Base-by-base conservation (phyloP, 768 basidiomycete genomes). In the Terana coerulea region DNA sequence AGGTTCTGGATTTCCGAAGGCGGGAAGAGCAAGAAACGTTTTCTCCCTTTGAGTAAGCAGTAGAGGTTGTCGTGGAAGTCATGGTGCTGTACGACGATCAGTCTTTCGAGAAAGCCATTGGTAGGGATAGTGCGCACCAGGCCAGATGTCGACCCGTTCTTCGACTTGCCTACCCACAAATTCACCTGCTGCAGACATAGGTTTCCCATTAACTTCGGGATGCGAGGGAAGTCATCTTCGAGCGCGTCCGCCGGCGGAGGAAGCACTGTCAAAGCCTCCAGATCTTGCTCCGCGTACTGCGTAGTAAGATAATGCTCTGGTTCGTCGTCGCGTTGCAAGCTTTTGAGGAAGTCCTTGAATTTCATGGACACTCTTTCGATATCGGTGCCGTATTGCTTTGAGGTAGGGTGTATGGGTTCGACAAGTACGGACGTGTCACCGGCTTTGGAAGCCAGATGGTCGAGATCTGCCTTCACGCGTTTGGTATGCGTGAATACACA, bases 11-110 rank as follows among this genome's bases (percentile, higher is more conserved):
- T 22, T 34, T 62, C 61, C 2, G 54, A 39, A 3, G 66, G 66
- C 2, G 66, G 64, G 47, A 57, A 67, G 34, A 67, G 59, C 30
- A 67, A 63, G 55, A 67, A 67, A 25, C 66, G 64, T 44, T 67
- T 67, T n/a, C 50, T 44, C 12, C 66, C 66, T 10, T 54, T 53
- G 22, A 67, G 51, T 10, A 67, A 59, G 47, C 59, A 59, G 55
- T 67, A 67, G 19, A 67, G 60, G 49, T 67, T 67, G 57, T 67
- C 66, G 48, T 67, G 66, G 37, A 65, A 65, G 50, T 67, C 66
- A 33, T 67, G 65, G 35, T 67, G 65, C 65, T 67, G 46, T 3
- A 17, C 14, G 3, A 30, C 37, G 15, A 21, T 10, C 3, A 33
- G 31, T 8, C 9, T 15, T 33, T 33, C 8, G 39, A 14, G 21